Evolutionary conservation across 805 yeast genomes (phyloP).

Genomic region (Metschnikowia koreensis): DNA sequence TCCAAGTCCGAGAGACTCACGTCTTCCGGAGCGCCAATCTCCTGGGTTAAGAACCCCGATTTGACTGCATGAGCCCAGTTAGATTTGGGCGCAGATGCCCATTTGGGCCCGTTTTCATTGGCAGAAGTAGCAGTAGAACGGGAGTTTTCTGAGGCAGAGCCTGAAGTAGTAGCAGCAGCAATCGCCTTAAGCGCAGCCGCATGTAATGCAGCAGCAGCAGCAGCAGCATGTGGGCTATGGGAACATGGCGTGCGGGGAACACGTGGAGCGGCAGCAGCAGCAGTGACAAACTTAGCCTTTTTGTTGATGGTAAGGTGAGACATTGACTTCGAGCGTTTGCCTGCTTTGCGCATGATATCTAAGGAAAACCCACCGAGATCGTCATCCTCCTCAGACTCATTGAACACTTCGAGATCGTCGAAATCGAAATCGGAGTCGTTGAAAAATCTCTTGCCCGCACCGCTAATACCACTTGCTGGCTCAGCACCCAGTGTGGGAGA

Average conservation of each 20-base stretch:
- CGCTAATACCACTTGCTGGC: neutral
- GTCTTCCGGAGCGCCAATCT: slow-evolving; percentile 77
- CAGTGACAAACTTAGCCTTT: slow-evolving; percentile 53
- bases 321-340: slow-evolving; percentile 65
- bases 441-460: slow-evolving; percentile 6
- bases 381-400: slow-evolving; percentile 39
- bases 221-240: slow-evolving; percentile 62
- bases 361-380: slow-evolving; percentile 34
- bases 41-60: slow-evolving; percentile 74
- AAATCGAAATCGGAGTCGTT: slow-evolving; percentile 43
- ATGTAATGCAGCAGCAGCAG: slow-evolving; percentile 72
- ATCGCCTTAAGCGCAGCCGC: slow-evolving; percentile 61
- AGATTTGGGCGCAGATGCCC: slow-evolving; percentile 31
- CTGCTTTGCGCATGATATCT: slow-evolving; percentile 43
- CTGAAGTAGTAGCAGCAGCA: slow-evolving; percentile 24
- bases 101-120: slow-evolving; percentile 3
- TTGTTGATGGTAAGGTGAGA: slow-evolving; percentile 51
- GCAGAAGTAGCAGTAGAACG: neutral
- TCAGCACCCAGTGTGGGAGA: too few species aligned
- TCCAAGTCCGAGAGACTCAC: slow-evolving; percentile 65
- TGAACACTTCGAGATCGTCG: slow-evolving; percentile 50
- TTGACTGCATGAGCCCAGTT: slow-evolving; percentile 74
- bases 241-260: slow-evolving; percentile 60
- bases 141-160: slow-evolving; percentile 14
- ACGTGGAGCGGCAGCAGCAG: slow-evolving; percentile 83